Conservation (phyloP, 2,329 filamentous ascomycete species). For the Orbilia quercus region DNA sequence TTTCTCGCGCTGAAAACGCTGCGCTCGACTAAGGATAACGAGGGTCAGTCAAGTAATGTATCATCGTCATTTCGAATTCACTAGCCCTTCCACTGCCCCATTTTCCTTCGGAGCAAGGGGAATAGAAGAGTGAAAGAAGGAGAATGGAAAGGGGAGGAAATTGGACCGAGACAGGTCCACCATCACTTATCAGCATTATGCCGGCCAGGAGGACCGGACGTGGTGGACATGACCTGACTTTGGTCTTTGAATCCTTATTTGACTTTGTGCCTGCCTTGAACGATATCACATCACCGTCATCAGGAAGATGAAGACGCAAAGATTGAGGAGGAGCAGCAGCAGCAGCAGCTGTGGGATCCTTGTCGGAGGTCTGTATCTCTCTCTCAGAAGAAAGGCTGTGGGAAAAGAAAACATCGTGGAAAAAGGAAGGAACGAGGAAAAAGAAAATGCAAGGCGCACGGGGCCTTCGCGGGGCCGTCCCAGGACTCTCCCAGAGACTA, state of each 20-base stretch:
- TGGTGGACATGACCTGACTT: no score
- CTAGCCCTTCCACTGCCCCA: slow-evolving; percentile 36
- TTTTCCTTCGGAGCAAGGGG: slow-evolving; percentile 54
- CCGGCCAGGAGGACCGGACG: not conserved
- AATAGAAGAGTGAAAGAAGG: slow-evolving; percentile 52
- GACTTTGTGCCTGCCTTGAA: no score
- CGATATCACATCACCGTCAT: slow-evolving; percentile 8
- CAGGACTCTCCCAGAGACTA: no score
- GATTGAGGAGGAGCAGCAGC: not conserved
- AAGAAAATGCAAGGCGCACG: no score
- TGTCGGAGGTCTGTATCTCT: slow-evolving; percentile 3
- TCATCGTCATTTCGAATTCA: slow-evolving; percentile 51
- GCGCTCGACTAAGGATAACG: slow-evolving; percentile 38
- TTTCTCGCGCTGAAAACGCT: slow-evolving; percentile 44
- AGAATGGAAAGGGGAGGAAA: slow-evolving; percentile 54
- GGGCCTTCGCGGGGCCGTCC: no score
- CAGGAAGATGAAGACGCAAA: no score
- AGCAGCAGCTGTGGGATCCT: slow-evolving; percentile 23
- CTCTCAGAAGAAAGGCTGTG: slow-evolving; percentile 13
- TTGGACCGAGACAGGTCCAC: slow-evolving; percentile 5
- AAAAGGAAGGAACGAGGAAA: slow-evolving; percentile 17
- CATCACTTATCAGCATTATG: not conserved
- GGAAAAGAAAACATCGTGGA: not conserved
- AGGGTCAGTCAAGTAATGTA: slow-evolving; percentile 31
- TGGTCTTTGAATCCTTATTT: no score